phyloP scores from a whole-genome alignment of 306 rosid genomes.

The Argentina anserina region DNA sequence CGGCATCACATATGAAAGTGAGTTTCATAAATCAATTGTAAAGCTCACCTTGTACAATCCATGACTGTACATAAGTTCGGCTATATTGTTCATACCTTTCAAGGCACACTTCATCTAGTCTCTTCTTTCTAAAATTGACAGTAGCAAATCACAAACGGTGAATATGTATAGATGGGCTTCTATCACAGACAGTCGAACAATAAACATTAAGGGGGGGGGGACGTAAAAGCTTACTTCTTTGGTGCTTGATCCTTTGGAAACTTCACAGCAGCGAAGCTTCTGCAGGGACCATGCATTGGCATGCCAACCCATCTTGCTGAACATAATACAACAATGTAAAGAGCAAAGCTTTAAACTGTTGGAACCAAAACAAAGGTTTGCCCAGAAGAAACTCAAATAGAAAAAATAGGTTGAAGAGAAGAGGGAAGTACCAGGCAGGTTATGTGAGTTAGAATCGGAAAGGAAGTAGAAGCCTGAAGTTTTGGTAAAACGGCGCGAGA shows the following conservation, averaged over 20 bases:
- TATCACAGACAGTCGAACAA: not conserved
- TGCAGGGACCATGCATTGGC: constrained; percentile 29
- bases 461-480: constrained; percentile 27
- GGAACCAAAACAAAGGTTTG: constrained; percentile 1
- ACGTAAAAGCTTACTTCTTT: constrained; percentile 55
- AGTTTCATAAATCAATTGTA: not conserved
- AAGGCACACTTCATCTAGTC: constrained; percentile 81
- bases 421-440: constrained; percentile 24
- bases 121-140: constrained; percentile 50
- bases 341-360: not conserved
- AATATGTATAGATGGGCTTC: not conserved
- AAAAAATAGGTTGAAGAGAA: not conserved
- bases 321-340: not conserved
- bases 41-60: constrained; percentile 86
- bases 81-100: constrained; percentile 77
- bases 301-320: constrained; percentile 41
- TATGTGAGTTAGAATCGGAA: constrained; percentile 21
- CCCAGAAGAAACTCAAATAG: not conserved
- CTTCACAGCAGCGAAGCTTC: constrained; percentile 53
- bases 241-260: constrained; percentile 43
- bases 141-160: constrained; percentile 13
- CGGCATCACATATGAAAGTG: not conserved
- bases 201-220: not conserved
- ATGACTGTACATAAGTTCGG: constrained; percentile 80
- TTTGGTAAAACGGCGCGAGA: constrained; percentile 32